phyloP scores from a whole-genome alignment of 2,329 filamentous ascomycete genomes.

The Claviceps africana region DNA sequence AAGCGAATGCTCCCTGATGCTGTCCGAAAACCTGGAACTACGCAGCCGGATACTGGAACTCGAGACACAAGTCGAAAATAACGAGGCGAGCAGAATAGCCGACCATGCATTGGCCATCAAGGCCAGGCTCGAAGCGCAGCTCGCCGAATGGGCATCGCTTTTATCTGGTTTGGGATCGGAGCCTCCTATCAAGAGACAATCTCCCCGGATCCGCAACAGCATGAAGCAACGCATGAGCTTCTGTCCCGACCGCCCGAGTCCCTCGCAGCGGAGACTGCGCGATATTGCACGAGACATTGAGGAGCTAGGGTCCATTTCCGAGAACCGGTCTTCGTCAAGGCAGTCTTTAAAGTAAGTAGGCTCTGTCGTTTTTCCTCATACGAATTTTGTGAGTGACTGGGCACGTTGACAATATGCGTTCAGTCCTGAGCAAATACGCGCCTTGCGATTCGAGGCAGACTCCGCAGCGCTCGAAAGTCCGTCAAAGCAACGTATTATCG shows the following conservation, averaged over 20 bases:
- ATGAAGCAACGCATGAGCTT: slow-evolving; percentile 28
- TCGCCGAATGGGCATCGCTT: slow-evolving; percentile 54
- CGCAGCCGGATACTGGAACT: slow-evolving; percentile 56
- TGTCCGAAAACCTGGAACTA: slow-evolving; percentile 67
- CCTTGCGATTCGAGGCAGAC: slow-evolving; percentile 35
- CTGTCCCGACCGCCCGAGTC: slow-evolving; percentile 27
- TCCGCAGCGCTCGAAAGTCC: slow-evolving; percentile 58
- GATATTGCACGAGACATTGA: slow-evolving; percentile 43
- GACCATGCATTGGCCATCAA: slow-evolving; percentile 58
- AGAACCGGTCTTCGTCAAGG: slow-evolving; percentile 54
- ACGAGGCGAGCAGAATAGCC: slow-evolving; percentile 42
- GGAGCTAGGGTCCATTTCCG: slow-evolving; percentile 42
- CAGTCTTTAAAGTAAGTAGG: slow-evolving; percentile 50
- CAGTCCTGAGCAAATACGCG: slow-evolving; percentile 49
- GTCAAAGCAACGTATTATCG: slow-evolving; percentile 43
- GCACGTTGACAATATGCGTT: neutral
- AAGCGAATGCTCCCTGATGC: slow-evolving; percentile 57
- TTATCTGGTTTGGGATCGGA: slow-evolving; percentile 51
- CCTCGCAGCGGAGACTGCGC: slow-evolving; percentile 41
- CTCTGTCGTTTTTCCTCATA: slow-evolving; percentile 3
- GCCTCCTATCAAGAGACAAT: slow-evolving; percentile 37
- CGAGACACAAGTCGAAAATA: slow-evolving; percentile 52
- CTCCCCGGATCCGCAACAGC: slow-evolving; percentile 26
- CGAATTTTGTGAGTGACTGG: neutral
- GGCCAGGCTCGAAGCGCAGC: slow-evolving; percentile 55